Evolutionary conservation across 129 eudicot species (phyloP).

Genomic region (Gnaphalium uliginosum): DNA sequence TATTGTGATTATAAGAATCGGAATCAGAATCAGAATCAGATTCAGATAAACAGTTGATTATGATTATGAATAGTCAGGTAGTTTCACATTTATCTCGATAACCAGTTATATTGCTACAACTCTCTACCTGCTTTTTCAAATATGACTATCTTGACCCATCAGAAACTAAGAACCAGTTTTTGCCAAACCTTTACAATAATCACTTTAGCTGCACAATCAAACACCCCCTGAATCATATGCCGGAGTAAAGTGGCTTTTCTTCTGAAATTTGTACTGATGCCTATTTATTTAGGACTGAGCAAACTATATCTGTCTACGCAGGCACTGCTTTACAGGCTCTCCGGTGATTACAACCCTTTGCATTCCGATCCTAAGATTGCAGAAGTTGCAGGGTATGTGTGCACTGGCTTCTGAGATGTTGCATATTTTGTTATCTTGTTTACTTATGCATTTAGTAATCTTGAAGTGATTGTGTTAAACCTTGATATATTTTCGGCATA

Average conservation of each 20-base stretch:
- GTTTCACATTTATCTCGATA: slow-evolving; percentile 12
- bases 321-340: slow-evolving; percentile 95
- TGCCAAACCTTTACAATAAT: background rate
- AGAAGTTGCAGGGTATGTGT: slow-evolving; percentile 73
- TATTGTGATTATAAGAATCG: background rate
- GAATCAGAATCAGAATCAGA: background rate
- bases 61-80: background rate
- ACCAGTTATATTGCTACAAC: background rate
- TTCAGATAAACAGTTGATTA: background rate
- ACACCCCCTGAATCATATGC: background rate
- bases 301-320: slow-evolving; percentile 30
- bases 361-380: slow-evolving; percentile 91
- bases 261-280: background rate
- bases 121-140: background rate
- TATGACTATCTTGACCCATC: background rate
- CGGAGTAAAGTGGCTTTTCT: background rate
- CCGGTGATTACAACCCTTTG: slow-evolving; percentile 96
- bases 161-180: background rate
- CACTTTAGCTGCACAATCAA: slow-evolving; percentile 2
- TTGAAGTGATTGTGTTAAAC: background rate
- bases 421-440: background rate
- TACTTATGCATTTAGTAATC: background rate
- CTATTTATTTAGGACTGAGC: background rate
- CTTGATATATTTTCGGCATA: background rate
- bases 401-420: slow-evolving; percentile 11